phyloP scores from a whole-genome alignment of 1,139 yeast species.

The Debaryomycetaceae sp. region DNA sequence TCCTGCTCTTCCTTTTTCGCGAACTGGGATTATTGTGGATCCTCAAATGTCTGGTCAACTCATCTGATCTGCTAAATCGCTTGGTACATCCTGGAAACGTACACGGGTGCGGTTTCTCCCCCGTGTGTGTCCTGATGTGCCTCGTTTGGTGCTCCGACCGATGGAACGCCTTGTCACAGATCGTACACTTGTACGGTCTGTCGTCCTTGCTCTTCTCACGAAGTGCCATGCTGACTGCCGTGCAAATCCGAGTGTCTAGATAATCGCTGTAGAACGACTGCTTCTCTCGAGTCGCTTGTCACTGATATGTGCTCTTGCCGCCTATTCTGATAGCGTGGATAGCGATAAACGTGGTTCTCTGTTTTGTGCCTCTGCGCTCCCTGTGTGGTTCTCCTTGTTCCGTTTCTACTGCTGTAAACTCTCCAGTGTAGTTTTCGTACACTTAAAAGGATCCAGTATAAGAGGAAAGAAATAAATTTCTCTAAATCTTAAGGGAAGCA shows the following conservation, averaged over 20 bases:
- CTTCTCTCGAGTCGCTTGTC: background rate
- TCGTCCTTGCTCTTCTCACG: background rate
- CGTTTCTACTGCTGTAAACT: no score
- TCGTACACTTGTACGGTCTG: constrained; percentile 85
- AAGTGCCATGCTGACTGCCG: background rate
- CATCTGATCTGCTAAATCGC: constrained; percentile 84
- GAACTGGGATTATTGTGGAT: constrained; percentile 80
- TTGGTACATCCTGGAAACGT: constrained; percentile 84
- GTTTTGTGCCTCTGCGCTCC: no score
- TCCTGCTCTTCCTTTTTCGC: constrained; percentile 49
- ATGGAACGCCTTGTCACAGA: constrained; percentile 89
- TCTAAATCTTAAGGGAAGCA: background rate
- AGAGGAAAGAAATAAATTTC: background rate
- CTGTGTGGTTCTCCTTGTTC: no score
- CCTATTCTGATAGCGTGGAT: background rate
- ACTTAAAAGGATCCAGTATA: background rate
- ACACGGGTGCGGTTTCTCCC: constrained; percentile 91
- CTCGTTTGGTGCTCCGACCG: constrained; percentile 92
- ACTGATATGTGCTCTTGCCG: no score
- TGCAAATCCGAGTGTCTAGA: no score
- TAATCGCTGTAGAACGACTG: no score
- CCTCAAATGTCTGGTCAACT: constrained; percentile 82
- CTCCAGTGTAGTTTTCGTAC: no score
- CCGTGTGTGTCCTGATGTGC: constrained; percentile 92
- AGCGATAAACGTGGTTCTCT: no score